Evolutionary conservation across 352 stramenopile species (phyloP), one percentile per base, ranked within the genome.

Genomic region (Thraustochytrium aureum): DNA sequence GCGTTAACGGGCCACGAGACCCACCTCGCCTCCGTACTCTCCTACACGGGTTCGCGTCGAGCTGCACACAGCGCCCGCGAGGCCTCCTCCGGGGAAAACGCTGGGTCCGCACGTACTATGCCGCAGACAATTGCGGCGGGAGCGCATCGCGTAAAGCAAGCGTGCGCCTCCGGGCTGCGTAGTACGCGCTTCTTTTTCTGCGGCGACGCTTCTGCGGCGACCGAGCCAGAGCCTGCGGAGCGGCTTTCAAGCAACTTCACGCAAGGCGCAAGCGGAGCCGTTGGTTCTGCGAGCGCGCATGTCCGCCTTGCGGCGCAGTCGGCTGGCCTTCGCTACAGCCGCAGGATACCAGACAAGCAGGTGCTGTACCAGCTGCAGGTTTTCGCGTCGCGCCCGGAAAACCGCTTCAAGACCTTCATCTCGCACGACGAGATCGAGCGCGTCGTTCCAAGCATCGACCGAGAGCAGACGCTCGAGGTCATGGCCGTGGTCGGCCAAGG

Each of bases 331-430:
- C 17, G 47, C 17, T 22, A 17, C 47, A 22, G 17, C 17, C 26
- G 33, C 4, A 32, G 22, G 30, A n/a, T 79, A 14, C 3, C 6
- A 4, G 22, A 74, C 7, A 22, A 47, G 0, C 5, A 56, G 5
- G 69, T 52, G 22, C 59, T 79, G 37, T 74, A 67, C 50, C n/a
- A 32, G 14, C 61, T 79, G 52, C 69, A 79, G 61, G 0, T 79
- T n/a, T 79, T 38, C 41, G 69, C 69, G 17, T 64, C 54, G 14
- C 30, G 50, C 6, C 38, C 50, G 20, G 69, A 79, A 32, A 79
- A 79, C 32, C 33, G 22, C 3, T 7, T 54, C 33, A 79, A 67
- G 35, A 47, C 67, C 2, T 43, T 79, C 41, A 72, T 79, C 38
- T 56, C 20, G 26, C 67, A 59, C 41, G 22, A 30, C 32, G 69